Percentiles rank a stretch among this genome's conserved stretches.
Conservation (phyloP, 805 yeast genomes). For the Geotrichum ghanense region DNA sequence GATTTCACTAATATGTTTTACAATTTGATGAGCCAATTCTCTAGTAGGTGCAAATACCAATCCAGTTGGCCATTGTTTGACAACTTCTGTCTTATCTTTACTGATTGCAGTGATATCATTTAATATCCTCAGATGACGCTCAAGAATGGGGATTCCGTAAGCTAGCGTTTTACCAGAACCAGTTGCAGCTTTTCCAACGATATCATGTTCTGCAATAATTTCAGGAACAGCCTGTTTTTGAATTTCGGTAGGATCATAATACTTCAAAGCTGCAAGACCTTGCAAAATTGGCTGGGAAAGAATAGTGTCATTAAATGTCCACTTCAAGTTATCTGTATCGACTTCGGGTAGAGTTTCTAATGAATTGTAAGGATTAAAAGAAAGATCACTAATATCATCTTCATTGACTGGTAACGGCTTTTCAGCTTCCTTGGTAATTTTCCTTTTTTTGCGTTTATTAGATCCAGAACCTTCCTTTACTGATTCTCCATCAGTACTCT, state of each 20-base stretch:
- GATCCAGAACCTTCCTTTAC: too few species aligned
- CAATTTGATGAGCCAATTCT: slow-evolving; percentile 91
- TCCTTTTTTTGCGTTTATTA: slow-evolving; percentile 4
- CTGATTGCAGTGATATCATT: neutral
- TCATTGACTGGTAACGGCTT: slow-evolving; percentile 7
- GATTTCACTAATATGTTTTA: slow-evolving; percentile 50
- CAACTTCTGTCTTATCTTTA: slow-evolving; percentile 6
- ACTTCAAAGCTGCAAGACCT: slow-evolving; percentile 50
- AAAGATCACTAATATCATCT: slow-evolving; percentile 7
- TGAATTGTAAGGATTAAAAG: slow-evolving; percentile 13
- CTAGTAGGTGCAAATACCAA: slow-evolving; percentile 89
- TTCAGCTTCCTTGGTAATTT: slow-evolving; percentile 8
- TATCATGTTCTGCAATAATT: slow-evolving; percentile 63
- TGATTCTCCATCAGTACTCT: too few species aligned
- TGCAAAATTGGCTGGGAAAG: slow-evolving; percentile 43
- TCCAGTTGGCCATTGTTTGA: slow-evolving; percentile 44
- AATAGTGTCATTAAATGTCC: slow-evolving; percentile 29
- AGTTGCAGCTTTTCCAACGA: slow-evolving; percentile 93
- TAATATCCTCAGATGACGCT: slow-evolving; percentile 34
- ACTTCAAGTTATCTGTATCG: slow-evolving; percentile 22
- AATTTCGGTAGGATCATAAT: slow-evolving; percentile 69
- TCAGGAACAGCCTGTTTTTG: slow-evolving; percentile 67
- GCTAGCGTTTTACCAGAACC: slow-evolving; percentile 98
- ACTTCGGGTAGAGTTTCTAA: slow-evolving; percentile 12
- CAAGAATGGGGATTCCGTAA: slow-evolving; percentile 85